Evolutionary conservation across 306 rosid genomes (phyloP).

Genomic region (Ziziphus jujuba): DNA sequence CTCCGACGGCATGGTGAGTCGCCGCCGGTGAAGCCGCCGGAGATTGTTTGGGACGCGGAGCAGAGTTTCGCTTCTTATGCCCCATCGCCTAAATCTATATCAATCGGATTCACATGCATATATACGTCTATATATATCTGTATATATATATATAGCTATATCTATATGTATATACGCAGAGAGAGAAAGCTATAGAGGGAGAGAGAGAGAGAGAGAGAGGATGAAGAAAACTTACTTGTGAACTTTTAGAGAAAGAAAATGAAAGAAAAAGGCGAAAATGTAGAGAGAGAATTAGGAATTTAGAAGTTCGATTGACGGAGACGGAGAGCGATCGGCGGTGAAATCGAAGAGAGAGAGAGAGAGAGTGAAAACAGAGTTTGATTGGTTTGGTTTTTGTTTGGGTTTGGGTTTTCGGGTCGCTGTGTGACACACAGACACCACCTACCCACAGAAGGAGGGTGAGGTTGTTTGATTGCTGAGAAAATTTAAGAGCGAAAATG

Average conservation of each 20-base stretch:
- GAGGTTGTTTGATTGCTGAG: neutral
- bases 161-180: neutral
- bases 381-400: no score
- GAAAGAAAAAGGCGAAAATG: neutral
- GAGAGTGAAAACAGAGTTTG: neutral
- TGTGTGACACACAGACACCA: slow-evolving; percentile 14
- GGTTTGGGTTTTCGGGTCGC: slow-evolving; percentile 9
- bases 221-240: slow-evolving; percentile 25
- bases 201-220: neutral
- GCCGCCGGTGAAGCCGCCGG: slow-evolving; percentile 57
- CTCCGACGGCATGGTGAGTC: slow-evolving; percentile 42
- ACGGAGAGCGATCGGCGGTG: slow-evolving; percentile 49
- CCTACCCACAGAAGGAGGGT: slow-evolving; percentile 22
- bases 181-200: no score
- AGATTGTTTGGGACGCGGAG: slow-evolving; percentile 59
- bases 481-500: neutral
- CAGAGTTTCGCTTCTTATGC: slow-evolving; percentile 75
- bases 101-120: slow-evolving; percentile 70
- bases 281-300: slow-evolving; percentile 17
- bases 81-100: slow-evolving; percentile 64
- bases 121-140: slow-evolving; percentile 1
- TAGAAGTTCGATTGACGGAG: slow-evolving; percentile 1
- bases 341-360: slow-evolving; percentile 28
- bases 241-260: slow-evolving; percentile 16
- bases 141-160: slow-evolving; percentile 1